Evolutionary conservation across 495 filamentous ascomycete genomes (phyloP), one percentile per base, ranked within the genome.

Genomic region (Lasiosphaeria ovina): DNA sequence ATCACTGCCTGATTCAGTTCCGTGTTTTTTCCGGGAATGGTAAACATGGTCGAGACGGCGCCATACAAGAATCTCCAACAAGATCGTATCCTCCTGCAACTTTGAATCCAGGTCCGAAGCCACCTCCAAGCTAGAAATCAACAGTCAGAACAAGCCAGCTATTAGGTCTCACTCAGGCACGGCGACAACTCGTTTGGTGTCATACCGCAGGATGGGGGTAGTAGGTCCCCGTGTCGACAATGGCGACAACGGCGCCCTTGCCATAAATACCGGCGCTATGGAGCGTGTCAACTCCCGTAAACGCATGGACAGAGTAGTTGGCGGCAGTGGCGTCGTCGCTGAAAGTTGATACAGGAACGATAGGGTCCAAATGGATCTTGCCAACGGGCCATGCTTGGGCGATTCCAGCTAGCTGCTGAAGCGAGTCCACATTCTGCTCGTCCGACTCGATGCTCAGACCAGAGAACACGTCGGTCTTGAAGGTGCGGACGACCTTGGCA

Each of bases 141-240:
- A 42, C 40, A 17, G 24, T 50, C 24, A 57, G 44, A 1, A 5
- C 12, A 31, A 12, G n/a, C 36, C 6, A 48, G 34, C n/a, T 10
- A 7, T 47, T n/a, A 47, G 44, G 44, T 11, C 16, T 47, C 44
- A 2, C 44, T 47, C 12, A 47, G 6, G 44, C 7, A 3, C 14
- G 38, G 7, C 3, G 1, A 42, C 2, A 17, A 45, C 42, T 24
- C 24, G 24, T 24, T 24, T 24, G 11, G 40, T 10, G 16, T 35
- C 53, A 44, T 62, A 69, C 69, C 42, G 76, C 78, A 17, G 76
- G 74, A 54, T 81, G 77, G 3, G 47, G 74, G 57, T 81, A 82
- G 59, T 79, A 73, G 52, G 74, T 70, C 24, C 77, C 79, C 14
- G 73, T 75, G 51, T 82, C 79, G 6, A 81, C 68, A 44, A 72